These are phyloP conservation scores for Cyclostephanos invisitatus DNA, from an alignment of 108 stramenopile species.

Conservation along the genomic window DNA sequence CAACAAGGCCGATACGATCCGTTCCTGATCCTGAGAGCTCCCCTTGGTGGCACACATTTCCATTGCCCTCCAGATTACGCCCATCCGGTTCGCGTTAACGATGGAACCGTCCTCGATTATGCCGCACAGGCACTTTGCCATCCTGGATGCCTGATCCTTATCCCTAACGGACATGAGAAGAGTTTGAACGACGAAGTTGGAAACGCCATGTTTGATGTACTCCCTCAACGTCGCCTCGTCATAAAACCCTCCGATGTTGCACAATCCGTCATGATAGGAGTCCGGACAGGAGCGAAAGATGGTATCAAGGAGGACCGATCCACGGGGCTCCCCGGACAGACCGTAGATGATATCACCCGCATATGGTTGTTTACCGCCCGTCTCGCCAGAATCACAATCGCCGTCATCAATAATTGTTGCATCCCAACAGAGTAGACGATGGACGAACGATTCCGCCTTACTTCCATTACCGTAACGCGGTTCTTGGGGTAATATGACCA, in stretches of 20 bases:
- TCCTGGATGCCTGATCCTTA: slow-evolving; percentile 57
- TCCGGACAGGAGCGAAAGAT: slow-evolving; percentile 65
- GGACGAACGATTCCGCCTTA: slow-evolving; percentile 59
- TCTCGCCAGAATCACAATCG: slow-evolving; percentile 37
- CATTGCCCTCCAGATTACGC: slow-evolving; percentile 78
- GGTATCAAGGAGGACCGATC: slow-evolving; percentile 78
- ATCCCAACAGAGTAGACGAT: slow-evolving; percentile 76
- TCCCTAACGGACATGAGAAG: slow-evolving; percentile 60
- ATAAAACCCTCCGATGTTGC: slow-evolving; percentile 61
- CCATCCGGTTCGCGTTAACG: slow-evolving; percentile 46
- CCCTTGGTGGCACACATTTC: slow-evolving; percentile 71
- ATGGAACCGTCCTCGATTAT: slow-evolving; percentile 66
- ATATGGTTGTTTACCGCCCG: slow-evolving; percentile 51
- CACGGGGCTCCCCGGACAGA: slow-evolving; percentile 79
- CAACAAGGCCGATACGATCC: slow-evolving; percentile 61
- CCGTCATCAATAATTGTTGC: slow-evolving; percentile 24
- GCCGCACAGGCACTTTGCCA: slow-evolving; percentile 61
- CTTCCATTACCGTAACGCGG: slow-evolving; percentile 62
- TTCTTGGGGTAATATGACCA: slow-evolving; percentile 59
- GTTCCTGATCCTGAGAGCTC: slow-evolving; percentile 66
- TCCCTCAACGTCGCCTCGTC: slow-evolving; percentile 62
- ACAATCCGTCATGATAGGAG: slow-evolving; percentile 56
- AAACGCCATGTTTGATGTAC: slow-evolving; percentile 74
- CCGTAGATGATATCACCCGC: slow-evolving; percentile 80
- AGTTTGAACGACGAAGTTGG: slow-evolving; percentile 84